Percentiles rank a stretch among this genome's conserved stretches.
These are phyloP conservation scores for Fistulinella prunicolor DNA, from an alignment of 768 basidiomycete species.

Conservation along the genomic window DNA sequence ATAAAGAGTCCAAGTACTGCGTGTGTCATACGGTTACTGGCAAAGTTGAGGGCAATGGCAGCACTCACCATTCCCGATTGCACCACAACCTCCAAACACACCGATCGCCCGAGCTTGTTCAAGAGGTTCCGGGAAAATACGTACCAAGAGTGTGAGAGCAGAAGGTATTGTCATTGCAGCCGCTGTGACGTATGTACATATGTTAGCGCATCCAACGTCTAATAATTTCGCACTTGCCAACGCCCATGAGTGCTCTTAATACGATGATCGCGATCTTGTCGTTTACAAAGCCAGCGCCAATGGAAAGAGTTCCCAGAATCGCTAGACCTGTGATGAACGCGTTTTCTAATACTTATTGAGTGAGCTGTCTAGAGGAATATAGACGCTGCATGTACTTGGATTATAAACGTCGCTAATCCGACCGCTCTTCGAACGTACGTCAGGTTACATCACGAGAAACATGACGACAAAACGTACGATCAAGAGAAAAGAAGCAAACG, in stretches of 20 bases:
- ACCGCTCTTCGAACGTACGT: constrained; percentile 19
- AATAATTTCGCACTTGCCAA: constrained; percentile 29
- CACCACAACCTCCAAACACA: constrained; percentile 45
- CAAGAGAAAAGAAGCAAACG: constrained; percentile 42
- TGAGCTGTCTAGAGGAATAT: constrained; percentile 23
- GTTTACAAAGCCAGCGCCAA: constrained; percentile 45
- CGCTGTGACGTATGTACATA: constrained; percentile 32
- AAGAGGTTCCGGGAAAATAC: constrained; percentile 45
- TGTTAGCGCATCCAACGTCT: background rate
- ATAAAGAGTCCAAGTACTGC: constrained; percentile 42
- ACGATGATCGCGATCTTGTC: constrained; percentile 48
- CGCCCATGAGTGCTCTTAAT: constrained; percentile 50
- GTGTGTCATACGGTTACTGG: constrained; percentile 9
- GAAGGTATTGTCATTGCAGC: constrained; percentile 52
- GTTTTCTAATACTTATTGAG: constrained; percentile 37
- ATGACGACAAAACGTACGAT: constrained; percentile 14
- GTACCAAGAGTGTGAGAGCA: constrained; percentile 47
- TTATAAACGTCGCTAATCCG: constrained; percentile 26
- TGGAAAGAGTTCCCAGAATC: constrained; percentile 41
- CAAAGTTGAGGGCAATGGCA: background rate
- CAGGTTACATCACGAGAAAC: constrained; percentile 3
- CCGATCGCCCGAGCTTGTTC: constrained; percentile 49
- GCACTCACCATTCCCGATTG: constrained; percentile 40
- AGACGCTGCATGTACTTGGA: constrained; percentile 27
- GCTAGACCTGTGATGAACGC: constrained; percentile 42